These are phyloP conservation scores for Aureococcus anophagefferens DNA, from an alignment of 108 stramenopile genomes.

Conservation along the genomic window DNA sequence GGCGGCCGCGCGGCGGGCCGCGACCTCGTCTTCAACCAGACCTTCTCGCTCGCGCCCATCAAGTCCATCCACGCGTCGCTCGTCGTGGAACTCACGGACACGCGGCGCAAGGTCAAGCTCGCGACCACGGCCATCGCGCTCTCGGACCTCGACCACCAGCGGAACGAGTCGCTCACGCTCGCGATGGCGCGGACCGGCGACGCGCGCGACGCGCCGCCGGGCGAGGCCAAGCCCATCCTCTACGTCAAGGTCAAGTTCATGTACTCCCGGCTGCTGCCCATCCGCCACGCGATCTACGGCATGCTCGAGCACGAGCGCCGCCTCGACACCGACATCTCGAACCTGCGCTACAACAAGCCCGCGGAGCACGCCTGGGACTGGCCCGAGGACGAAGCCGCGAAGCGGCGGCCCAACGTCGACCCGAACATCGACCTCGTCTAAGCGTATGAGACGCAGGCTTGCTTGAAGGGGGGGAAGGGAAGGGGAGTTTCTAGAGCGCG, in stretches of 20 bases:
- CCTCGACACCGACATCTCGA: neutral
- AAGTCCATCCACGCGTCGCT: neutral
- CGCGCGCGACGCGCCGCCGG: too few relatives aligned
- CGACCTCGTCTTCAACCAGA: neutral
- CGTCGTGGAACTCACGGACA: neutral
- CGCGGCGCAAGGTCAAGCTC: neutral
- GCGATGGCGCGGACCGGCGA: neutral
- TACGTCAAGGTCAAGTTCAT: neutral
- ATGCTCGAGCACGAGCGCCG: neutral
- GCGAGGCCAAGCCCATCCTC: neutral
- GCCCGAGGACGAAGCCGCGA: neutral
- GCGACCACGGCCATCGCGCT: neutral
- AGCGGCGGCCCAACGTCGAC: too few relatives aligned
- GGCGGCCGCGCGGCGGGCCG: neutral
- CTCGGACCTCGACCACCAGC: neutral
- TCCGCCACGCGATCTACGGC: neutral
- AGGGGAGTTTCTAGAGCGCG: too few relatives aligned
- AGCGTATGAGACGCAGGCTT: too few relatives aligned
- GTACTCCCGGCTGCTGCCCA: neutral
- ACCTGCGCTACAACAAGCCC: neutral
- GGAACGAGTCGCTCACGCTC: neutral
- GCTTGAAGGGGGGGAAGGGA: too few relatives aligned
- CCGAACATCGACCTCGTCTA: too few relatives aligned
- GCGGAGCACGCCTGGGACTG: neutral
- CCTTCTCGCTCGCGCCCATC: neutral